phyloP scores from a whole-genome alignment of 345 rosid genomes.

The Microthlaspi erraticum region DNA sequence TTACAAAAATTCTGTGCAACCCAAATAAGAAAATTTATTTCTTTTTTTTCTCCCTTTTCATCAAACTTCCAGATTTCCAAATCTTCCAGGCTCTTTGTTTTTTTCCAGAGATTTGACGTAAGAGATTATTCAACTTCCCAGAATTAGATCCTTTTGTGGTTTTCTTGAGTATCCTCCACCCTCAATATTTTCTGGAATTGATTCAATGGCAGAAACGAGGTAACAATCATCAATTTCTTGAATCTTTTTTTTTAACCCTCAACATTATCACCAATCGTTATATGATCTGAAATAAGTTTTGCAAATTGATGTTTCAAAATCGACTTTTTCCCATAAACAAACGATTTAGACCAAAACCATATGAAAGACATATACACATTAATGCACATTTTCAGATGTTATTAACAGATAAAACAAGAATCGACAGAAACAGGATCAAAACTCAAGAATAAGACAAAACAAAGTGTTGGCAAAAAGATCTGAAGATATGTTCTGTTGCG shows the following conservation, averaged over 20 bases:
- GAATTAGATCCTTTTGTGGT: conserved; percentile 21
- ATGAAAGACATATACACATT: background rate
- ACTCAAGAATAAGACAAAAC: conserved; percentile 30
- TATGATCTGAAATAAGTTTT: conserved; percentile 4
- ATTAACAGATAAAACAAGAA: conserved; percentile 34
- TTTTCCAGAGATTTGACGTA: conserved; percentile 5
- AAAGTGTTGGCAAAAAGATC: conserved; percentile 21
- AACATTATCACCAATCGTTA: background rate
- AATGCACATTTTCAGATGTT: conserved; percentile 19
- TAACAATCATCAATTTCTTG: conserved; percentile 28
- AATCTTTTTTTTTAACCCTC: conserved; percentile 6
- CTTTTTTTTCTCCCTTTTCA: background rate
- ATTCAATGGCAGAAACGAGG: conserved; percentile 37
- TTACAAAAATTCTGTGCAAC: conserved; percentile 27
- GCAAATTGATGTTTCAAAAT: background rate
- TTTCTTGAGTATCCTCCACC: too few relatives aligned
- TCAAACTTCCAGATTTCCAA: conserved; percentile 29
- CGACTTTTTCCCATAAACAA: background rate
- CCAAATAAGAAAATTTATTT: conserved; percentile 24
- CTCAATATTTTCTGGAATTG: conserved; percentile 3
- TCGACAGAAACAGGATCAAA: conserved; percentile 28
- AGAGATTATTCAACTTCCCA: conserved; percentile 1
- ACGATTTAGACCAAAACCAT: background rate
- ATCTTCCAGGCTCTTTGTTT: background rate
- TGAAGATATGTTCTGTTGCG: conserved; percentile 84